Evolutionary conservation across 768 basidiomycete genomes (phyloP), one percentile per base, ranked within the genome.

Genomic region (Kwoniella bestiolae): DNA sequence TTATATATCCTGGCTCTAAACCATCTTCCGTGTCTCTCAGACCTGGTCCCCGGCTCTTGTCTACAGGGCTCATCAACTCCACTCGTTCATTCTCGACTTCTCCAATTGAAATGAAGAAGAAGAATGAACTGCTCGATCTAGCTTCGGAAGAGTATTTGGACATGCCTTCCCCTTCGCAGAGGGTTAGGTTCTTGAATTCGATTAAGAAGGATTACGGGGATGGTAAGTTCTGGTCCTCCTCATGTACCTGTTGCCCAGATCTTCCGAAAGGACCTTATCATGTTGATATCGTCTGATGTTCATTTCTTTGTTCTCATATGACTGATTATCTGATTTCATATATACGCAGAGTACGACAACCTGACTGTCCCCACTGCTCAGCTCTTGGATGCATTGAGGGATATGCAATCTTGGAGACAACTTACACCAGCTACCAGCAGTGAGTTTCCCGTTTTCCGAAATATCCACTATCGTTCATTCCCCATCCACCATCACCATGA

Each of bases 341-440:
- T 18, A 0, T 35, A 23, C n/a, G 1, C 16, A 65, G 63, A 26
- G 14, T 65, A 65, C 50, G 41, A 58, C 1, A 16, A 51, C 16
- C 31, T 65, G 23, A 65, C 63, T 16, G 50, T 65, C 1, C 44
- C 53, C 2, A 65, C 63, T 7, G 46, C 35, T 1, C 23, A 26
- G 0, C 29, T 60, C 11, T 52, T 60, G 8, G 35, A 60, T 6
- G 59, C 65, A 7, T 52, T 66, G 52, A 66, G 65, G 52, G 59
- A 66, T 44, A 66, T 66, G 65, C 65, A 66, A 56, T 66, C 65
- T 5, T 66, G 59, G 58, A 41, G 65, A 47, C 65, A 60, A 44
- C 52, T 66, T n/a, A 66, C 65, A 2, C 65, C 65, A 6, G 16
- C 38, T 2, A 59, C 46, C 5, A 5, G 31, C 3, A 65, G 64